Evolutionary conservation across 306 rosid genomes (phyloP).

Genomic region (Arachis hypogaea): DNA sequence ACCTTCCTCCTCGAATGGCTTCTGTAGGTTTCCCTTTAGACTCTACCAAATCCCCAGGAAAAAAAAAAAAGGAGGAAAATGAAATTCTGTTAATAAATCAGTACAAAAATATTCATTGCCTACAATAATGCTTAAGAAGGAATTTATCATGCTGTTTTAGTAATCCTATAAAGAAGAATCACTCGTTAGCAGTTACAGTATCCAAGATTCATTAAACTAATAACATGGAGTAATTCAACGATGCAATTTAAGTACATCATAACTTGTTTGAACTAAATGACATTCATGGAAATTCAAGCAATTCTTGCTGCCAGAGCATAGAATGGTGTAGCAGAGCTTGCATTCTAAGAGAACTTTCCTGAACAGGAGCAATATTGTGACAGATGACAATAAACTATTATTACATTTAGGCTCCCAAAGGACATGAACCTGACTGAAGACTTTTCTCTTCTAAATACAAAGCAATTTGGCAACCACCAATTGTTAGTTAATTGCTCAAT

Average conservation of each 20-base stretch:
- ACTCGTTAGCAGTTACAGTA: background rate
- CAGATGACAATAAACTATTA: constrained; percentile 6
- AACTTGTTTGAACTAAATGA: background rate
- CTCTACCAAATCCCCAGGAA: constrained; percentile 48
- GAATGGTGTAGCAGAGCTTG: constrained; percentile 17
- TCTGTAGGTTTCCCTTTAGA: constrained; percentile 88
- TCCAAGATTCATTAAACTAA: constrained; percentile 1
- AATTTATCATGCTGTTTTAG: constrained; percentile 5
- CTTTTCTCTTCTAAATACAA: constrained; percentile 6
- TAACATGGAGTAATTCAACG: constrained; percentile 4
- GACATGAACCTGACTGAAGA: constrained; percentile 26
- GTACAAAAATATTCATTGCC: constrained; percentile 22
- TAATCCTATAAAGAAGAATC: constrained; percentile 21
- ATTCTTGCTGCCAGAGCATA: background rate
- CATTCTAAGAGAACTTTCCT: background rate
- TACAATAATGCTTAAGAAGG: constrained; percentile 12
- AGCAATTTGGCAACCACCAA: constrained; percentile 18
- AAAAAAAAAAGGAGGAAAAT: constrained; percentile 1
- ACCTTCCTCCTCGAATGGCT: constrained; percentile 99
- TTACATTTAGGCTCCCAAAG: constrained; percentile 11
- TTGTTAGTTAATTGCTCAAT: constrained; percentile 29
- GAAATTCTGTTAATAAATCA: constrained; percentile 28
- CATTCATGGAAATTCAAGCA: constrained; percentile 22
- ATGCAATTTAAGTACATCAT: background rate
- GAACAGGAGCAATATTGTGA: background rate